phyloP scores from a whole-genome alignment of 2,329 filamentous ascomycete species.

The Pyricularia sp. region DNA sequence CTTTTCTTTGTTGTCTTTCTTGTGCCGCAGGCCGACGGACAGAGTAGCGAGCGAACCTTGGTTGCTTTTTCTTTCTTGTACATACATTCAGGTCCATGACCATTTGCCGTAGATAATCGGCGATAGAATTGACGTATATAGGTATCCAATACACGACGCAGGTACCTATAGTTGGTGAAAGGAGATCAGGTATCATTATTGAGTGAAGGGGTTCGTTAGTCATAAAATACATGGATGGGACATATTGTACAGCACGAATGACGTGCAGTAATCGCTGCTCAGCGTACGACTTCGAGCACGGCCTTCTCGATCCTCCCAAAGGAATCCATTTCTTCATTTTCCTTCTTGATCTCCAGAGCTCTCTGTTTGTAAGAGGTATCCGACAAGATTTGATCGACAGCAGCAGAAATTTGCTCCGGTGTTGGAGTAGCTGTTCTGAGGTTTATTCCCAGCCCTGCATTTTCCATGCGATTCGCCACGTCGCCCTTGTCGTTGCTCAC shows the following conservation, averaged over 20 bases:
- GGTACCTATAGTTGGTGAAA: background rate
- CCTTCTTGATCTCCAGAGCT: conserved; percentile 14
- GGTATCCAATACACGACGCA: background rate
- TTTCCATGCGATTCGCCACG: conserved; percentile 29
- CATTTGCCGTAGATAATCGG: background rate
- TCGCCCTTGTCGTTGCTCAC: conserved; percentile 30
- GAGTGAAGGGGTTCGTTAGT: too few species aligned
- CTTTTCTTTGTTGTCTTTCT: background rate
- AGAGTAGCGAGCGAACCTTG: background rate
- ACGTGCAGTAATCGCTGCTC: background rate
- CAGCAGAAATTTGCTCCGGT: conserved; percentile 17
- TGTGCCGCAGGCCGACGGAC: background rate
- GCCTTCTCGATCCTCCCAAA: conserved; percentile 4
- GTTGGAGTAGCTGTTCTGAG: conserved; percentile 25
- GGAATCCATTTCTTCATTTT: conserved; percentile 13
- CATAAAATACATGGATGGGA: too few species aligned
- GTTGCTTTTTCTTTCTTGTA: background rate
- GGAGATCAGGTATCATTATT: too few species aligned
- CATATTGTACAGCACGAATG: background rate
- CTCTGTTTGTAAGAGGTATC: conserved; percentile 20
- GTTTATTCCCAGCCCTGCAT: conserved; percentile 34
- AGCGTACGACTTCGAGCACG: conserved; percentile 2
- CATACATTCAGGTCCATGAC: background rate
- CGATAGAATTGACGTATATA: background rate
- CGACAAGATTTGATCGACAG: conserved; percentile 20